phyloP scores from a whole-genome alignment of 2,329 filamentous ascomycete genomes.

The Colletotrichum spaethianum region DNA sequence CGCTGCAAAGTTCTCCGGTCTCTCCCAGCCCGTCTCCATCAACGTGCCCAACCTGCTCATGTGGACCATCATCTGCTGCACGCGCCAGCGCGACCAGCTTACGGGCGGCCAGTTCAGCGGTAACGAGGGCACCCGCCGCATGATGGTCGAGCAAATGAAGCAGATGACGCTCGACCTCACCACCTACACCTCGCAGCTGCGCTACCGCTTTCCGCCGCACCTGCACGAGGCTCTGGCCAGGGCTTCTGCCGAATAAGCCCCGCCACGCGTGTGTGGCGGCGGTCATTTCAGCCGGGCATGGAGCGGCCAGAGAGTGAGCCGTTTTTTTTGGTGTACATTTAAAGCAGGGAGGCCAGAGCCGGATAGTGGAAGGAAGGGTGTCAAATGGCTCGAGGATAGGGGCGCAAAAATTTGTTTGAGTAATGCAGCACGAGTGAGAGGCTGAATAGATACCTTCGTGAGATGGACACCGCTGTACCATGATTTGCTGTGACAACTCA shows the following conservation, averaged over 20 bases:
- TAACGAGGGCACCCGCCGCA: slow-evolving; percentile 74
- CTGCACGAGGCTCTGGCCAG: slow-evolving; percentile 91
- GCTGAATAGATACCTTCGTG: slow-evolving; percentile 22
- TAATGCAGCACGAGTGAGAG: slow-evolving; percentile 27
- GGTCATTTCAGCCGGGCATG: background rate
- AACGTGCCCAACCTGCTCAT: slow-evolving; percentile 93
- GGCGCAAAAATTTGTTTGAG: slow-evolving; percentile 29
- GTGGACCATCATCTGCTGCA: slow-evolving; percentile 93
- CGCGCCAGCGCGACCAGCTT: slow-evolving; percentile 81
- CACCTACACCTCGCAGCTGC: slow-evolving; percentile 92
- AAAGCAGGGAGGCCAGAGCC: background rate
- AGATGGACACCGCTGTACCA: background rate
- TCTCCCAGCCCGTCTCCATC: slow-evolving; percentile 85
- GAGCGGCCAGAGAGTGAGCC: background rate
- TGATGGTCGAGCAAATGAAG: slow-evolving; percentile 79
- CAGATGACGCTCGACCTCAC: slow-evolving; percentile 91
- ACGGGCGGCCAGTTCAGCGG: slow-evolving; percentile 81
- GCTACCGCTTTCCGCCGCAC: slow-evolving; percentile 88
- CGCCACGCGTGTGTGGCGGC: background rate
- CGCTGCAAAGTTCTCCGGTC: slow-evolving; percentile 83
- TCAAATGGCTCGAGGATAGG: background rate
- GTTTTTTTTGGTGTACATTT: slow-evolving; percentile 2
- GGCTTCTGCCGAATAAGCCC: slow-evolving; percentile 77
- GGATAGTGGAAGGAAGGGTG: background rate
- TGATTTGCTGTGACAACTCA: background rate